Conservation (phyloP, 192 early-diverging fungal species). For the Backusella macrospora region DNA sequence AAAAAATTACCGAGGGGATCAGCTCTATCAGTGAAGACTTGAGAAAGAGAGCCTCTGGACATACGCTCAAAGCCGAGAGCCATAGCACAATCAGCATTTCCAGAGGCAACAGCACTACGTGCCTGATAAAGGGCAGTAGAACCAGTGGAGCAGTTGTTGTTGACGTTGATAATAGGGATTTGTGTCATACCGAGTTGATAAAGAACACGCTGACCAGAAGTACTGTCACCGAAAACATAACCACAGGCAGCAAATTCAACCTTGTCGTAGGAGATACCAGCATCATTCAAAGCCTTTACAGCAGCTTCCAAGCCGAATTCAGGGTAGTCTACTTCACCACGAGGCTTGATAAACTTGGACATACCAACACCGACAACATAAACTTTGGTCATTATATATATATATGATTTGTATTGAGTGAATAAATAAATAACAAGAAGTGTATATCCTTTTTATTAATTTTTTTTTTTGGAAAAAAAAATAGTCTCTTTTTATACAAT, state of each 20-base stretch:
- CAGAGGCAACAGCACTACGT: constrained; percentile 59
- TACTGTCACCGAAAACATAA: constrained; percentile 62
- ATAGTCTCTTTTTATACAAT: not conserved
- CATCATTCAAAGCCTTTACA: constrained; percentile 74
- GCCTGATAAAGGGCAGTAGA: constrained; percentile 70
- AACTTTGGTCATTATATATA: constrained; percentile 11
- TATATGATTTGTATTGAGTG: not conserved
- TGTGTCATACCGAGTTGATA: constrained; percentile 78
- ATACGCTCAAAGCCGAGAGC: constrained; percentile 81
- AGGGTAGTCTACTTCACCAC: constrained; percentile 53
- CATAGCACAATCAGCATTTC: constrained; percentile 66
- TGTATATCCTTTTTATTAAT: too few relatives aligned
- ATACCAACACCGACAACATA: constrained; percentile 61
- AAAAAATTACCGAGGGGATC: constrained; percentile 52
- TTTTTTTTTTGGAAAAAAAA: not conserved
- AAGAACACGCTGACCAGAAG: constrained; percentile 68
- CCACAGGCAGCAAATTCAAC: constrained; percentile 58
- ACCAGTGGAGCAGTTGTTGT: constrained; percentile 80
- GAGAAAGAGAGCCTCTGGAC: constrained; percentile 51
- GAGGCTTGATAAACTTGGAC: constrained; percentile 63
- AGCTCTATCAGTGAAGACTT: constrained; percentile 58
- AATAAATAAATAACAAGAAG: not conserved
- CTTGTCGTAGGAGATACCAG: constrained; percentile 67
- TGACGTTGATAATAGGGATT: constrained; percentile 68
- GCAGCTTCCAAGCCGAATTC: constrained; percentile 64